A percentile compares a stretch with the other conserved stretches of the same genome.
phyloP scores from a whole-genome alignment of 108 stramenopile species.

The Cyclotella choctawhatcheeana region DNA sequence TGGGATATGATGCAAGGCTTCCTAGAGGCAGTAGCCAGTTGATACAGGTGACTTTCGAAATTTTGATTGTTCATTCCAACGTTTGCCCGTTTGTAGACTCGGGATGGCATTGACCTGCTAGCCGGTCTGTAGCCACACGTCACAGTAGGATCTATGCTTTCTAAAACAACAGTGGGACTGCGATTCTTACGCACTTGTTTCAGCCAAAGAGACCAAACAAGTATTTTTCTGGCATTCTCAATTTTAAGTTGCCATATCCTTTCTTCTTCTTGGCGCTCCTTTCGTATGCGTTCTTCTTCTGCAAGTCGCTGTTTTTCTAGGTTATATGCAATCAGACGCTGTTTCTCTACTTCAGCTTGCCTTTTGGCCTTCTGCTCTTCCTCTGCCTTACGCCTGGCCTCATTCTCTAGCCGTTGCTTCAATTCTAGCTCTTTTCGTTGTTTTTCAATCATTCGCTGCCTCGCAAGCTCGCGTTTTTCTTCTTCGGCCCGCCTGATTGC shows the following conservation, averaged over 20 bases:
- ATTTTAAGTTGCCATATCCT: slow-evolving; percentile 41
- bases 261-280: slow-evolving; percentile 44
- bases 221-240: slow-evolving; percentile 40
- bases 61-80: not conserved
- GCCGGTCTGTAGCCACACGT: slow-evolving; percentile 17
- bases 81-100: not conserved
- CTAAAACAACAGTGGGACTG: slow-evolving; percentile 18
- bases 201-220: slow-evolving; percentile 48
- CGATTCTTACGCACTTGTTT: slow-evolving; percentile 32
- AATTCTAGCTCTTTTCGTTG: slow-evolving; percentile 41
- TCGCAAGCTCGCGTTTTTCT: slow-evolving; percentile 27
- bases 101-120: slow-evolving; percentile 3
- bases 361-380: slow-evolving; percentile 16
- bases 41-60: slow-evolving; percentile 38
- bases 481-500: slow-evolving; percentile 27
- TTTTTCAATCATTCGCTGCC: slow-evolving; percentile 20
- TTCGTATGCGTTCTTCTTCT: slow-evolving; percentile 46
- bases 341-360: slow-evolving; percentile 6
- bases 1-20: slow-evolving; percentile 30
- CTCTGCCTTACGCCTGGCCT: slow-evolving; percentile 6
- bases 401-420: slow-evolving; percentile 15
- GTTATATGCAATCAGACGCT: slow-evolving; percentile 20
- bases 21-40: slow-evolving; percentile 39
- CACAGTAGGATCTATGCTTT: slow-evolving; percentile 35
- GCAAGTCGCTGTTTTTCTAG: slow-evolving; percentile 29